Percentiles rank a stretch among this genome's conserved stretches.
These are phyloP conservation scores for Agaricus bisporus DNA, from an alignment of 768 basidiomycete species.

Conservation along the genomic window DNA sequence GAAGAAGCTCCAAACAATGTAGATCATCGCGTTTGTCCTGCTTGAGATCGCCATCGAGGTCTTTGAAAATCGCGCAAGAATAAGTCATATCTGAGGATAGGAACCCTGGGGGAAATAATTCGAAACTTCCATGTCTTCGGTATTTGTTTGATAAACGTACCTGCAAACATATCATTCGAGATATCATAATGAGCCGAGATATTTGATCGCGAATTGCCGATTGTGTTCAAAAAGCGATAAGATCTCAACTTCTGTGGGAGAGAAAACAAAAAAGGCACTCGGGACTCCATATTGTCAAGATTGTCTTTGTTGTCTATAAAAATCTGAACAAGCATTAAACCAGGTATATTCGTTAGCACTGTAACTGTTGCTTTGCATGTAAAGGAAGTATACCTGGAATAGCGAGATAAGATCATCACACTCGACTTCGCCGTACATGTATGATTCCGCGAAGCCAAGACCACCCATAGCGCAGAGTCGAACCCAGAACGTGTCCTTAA, in stretches of 20 bases:
- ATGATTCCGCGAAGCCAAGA: slow-evolving; percentile 70
- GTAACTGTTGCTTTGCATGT: not conserved
- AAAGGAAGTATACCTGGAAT: slow-evolving; percentile 43
- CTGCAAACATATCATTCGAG: slow-evolving; percentile 69
- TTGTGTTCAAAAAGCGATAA: slow-evolving; percentile 58
- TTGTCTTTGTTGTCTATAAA: slow-evolving; percentile 52
- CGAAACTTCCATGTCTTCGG: not conserved
- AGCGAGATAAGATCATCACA: slow-evolving; percentile 58
- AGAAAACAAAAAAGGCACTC: slow-evolving; percentile 46
- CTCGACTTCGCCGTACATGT: slow-evolving; percentile 74
- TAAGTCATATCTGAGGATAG: slow-evolving; percentile 73
- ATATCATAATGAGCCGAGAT: slow-evolving; percentile 78
- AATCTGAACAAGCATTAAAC: slow-evolving; percentile 35
- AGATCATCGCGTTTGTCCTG: not conserved
- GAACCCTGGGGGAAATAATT: slow-evolving; percentile 31
- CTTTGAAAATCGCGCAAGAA: slow-evolving; percentile 64
- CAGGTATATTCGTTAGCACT: not conserved
- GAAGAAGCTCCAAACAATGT: not conserved
- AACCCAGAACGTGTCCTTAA: slow-evolving; percentile 52
- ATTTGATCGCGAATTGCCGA: slow-evolving; percentile 59
- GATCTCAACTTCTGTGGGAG: slow-evolving; percentile 49
- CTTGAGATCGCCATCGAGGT: slow-evolving; percentile 51
- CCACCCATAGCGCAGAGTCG: slow-evolving; percentile 55
- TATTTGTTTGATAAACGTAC: slow-evolving; percentile 21
- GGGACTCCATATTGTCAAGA: slow-evolving; percentile 43